Base-by-base conservation (phyloP, 2,329 filamentous ascomycete species). In the Aureobasidium namibiae region DNA sequence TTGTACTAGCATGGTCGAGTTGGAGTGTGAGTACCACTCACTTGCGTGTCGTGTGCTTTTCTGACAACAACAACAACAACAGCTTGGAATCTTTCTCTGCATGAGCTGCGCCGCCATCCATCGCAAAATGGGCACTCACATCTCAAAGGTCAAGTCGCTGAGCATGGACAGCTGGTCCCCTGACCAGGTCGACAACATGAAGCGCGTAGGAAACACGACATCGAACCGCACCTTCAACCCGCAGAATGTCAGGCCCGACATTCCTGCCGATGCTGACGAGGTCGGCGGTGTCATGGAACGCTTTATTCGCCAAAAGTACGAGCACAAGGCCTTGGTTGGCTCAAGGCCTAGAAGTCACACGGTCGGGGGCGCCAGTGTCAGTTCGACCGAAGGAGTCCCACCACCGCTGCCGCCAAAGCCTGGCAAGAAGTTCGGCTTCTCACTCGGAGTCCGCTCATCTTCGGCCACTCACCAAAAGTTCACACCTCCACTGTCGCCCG, bases 101-200 rank as follows among this genome's bases (percentile, higher is more conserved):
- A 95, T 99, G 89, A 90, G 94, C 72, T 99, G 94, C 79, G 94
- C 92, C 57, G 84, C 91, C 58, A 83, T 97, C 69, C 94, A 99
- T 78, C 89, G 94, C 70, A 97, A 97, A 76, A 80, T 99, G 69
- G 94, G 94, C 62, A 97, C 94, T 41, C 94, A 99, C 74, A 90
- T 99, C 63, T 96, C 92, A 65, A 99, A 99, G 74, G 91, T 99
- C 78, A 99, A 99, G 75, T 97, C 92, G 38, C 75, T 99, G 76
- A 97, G 89, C 73, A 97, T 99, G 92, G 94, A 99, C 75, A 94
- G 88, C 66, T 99, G 94, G 94, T 86, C 89, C 50, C 87, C 87
- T 69, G 94, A 97, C 62, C 94, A 99, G 76, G 92, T 99, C 64
- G 94, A 99, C 76, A 92, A 87, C 69, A 99, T 99, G 94, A 94